phyloP scores from a whole-genome alignment of 768 basidiomycete species.

The Leccinum pellstonianum region DNA sequence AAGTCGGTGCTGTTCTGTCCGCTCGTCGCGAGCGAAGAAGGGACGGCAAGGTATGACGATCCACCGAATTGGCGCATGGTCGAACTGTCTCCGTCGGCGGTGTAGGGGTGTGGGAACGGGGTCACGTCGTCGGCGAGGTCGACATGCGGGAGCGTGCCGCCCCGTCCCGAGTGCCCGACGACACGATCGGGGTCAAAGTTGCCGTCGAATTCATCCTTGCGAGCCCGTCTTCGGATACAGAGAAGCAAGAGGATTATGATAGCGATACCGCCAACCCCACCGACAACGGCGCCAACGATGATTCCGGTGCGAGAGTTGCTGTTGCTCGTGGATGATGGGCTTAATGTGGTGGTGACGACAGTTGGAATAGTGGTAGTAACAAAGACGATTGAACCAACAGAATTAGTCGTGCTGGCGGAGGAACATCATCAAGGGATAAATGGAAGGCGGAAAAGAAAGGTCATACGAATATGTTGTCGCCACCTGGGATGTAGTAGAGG shows the following conservation, averaged over 20 bases:
- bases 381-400: slow-evolving; percentile 19
- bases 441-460: too few species aligned
- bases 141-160: slow-evolving; percentile 28
- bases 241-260: slow-evolving; percentile 30
- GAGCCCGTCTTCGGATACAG: slow-evolving; percentile 26
- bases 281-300: slow-evolving; percentile 55
- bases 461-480: slow-evolving; percentile 21
- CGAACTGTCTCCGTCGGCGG: slow-evolving; percentile 1
- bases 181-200: slow-evolving; percentile 50
- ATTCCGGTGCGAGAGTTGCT: slow-evolving; percentile 33
- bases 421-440: neutral
- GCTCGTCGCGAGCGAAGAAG: slow-evolving; percentile 2
- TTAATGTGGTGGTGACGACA: slow-evolving; percentile 15
- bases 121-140: slow-evolving; percentile 32
- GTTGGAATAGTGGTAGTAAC: slow-evolving; percentile 21
- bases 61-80: slow-evolving; percentile 28
- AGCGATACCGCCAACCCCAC: slow-evolving; percentile 37
- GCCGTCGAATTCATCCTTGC: slow-evolving; percentile 46
- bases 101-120: slow-evolving; percentile 18
- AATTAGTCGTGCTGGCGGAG: slow-evolving; percentile 21
- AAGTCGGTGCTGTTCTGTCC: slow-evolving; percentile 11
- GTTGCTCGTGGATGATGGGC: neutral
- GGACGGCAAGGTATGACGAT: slow-evolving; percentile 6
- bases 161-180: slow-evolving; percentile 22
- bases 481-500: slow-evolving; percentile 18